Evolutionary conservation across 345 rosid genomes (phyloP).

Genomic region (Stellera chamaejasme): DNA sequence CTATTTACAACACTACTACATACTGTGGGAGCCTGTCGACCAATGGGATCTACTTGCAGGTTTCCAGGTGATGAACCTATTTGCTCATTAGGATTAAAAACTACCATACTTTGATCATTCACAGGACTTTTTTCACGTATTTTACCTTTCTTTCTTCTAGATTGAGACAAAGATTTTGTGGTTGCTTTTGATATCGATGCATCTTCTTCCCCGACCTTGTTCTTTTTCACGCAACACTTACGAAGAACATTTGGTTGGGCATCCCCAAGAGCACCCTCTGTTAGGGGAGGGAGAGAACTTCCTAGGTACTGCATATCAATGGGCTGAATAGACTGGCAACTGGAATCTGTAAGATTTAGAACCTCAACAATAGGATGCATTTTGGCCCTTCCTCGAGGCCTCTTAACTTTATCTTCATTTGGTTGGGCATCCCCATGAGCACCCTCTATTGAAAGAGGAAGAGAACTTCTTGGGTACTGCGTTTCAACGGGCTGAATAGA

Average conservation of each 20-base stretch:
- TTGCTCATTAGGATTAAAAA: slow-evolving; percentile 17
- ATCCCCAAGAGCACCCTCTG: slow-evolving; percentile 25
- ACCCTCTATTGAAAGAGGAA: slow-evolving; percentile 22
- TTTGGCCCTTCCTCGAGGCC: slow-evolving; percentile 47
- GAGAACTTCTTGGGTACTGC: slow-evolving; percentile 41
- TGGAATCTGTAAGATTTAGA: slow-evolving; percentile 20
- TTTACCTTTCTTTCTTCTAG: slow-evolving; percentile 25
- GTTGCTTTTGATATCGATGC: slow-evolving; percentile 22
- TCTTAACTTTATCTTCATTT: slow-evolving; percentile 21
- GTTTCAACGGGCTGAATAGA: slow-evolving; percentile 34
- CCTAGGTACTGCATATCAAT: slow-evolving; percentile 42
- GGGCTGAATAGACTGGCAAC: slow-evolving; percentile 29
- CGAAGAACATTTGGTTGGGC: slow-evolving; percentile 19
- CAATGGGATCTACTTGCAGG: slow-evolving; percentile 19
- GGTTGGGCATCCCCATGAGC: slow-evolving; percentile 20
- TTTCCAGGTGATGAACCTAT: slow-evolving; percentile 20
- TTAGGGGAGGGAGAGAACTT: slow-evolving; percentile 23
- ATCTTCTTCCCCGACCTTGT: slow-evolving; percentile 13
- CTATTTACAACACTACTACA: slow-evolving; percentile 15
- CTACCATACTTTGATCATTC: slow-evolving; percentile 13
- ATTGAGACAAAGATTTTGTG: slow-evolving; percentile 17
- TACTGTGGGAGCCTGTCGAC: slow-evolving; percentile 17
- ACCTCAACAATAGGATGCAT: slow-evolving; percentile 32
- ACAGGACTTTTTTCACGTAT: slow-evolving; percentile 8
- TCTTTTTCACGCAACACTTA: slow-evolving; percentile 16